Base-by-base conservation (phyloP, 441 rosid species). In the Euphorbia neoarborescens region DNA sequence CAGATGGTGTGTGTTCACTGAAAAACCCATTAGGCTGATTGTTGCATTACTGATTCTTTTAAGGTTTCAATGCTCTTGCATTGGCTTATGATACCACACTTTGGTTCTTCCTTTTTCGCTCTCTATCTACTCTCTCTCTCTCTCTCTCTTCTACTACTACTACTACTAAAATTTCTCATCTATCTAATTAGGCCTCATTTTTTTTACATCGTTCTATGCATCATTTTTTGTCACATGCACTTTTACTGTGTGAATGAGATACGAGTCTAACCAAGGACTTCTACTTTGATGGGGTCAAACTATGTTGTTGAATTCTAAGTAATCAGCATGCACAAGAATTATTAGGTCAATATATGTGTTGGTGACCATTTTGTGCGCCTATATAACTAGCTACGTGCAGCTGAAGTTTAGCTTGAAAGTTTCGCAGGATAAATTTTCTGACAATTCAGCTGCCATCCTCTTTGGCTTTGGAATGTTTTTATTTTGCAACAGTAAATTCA, bases 1-100 rank as follows among this genome's bases (percentile, higher is more conserved):
- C 71, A 17, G 57, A 57, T 70, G 17, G 67, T 65, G 70, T 76
- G 66, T 72, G 54, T 67, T 73, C 57, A 28, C 71, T 78, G 30
- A 54, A 73, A 53, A 15, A 56, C 69, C 60, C 19, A 50, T 67
- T 44, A 25, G 32, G 50, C 54, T 22, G 27, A 65, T 11, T 66
- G 73, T 79, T 72, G 62, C 81, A 79, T 77, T 77, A 67, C 78
- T 62, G 19, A 71, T 76, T 34, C 68, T 74, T 28, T 62, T 65
- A 62, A 70, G 74, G 57, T 76, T 69, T 5, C 68, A 46, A 40
- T 60, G 76, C 62, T 42, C 48, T 62, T 60, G 51, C 53, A 40
- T 67, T 72, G 66, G 14, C 53, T 50, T 73, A 46, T 62, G 66
- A 56, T n/a, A 65, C 62, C 59, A 64, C 37, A 77, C 74, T 78